These are phyloP conservation scores for Aspergillus terreus DNA, from an alignment of 2,329 filamentous ascomycete species.

Conservation along the genomic window DNA sequence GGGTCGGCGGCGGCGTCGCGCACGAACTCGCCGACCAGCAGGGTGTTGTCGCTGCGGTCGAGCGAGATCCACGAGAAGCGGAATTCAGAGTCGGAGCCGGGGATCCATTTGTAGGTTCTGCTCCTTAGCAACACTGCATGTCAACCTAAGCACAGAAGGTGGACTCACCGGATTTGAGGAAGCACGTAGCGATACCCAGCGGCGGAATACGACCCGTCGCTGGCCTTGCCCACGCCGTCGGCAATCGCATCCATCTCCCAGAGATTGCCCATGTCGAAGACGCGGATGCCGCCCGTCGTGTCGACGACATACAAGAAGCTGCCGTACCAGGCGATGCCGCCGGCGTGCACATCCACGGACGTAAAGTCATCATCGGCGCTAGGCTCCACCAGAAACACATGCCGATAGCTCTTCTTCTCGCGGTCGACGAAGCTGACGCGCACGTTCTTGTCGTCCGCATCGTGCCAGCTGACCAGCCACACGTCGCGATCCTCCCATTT, in stretches of 20 bases:
- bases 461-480: conserved; percentile 36
- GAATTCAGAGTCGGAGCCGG: conserved; percentile 21
- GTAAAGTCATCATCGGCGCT: conserved; percentile 30
- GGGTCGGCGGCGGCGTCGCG: conserved; percentile 16
- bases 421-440: conserved; percentile 33
- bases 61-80: conserved; percentile 34
- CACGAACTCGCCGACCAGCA: conserved; percentile 35
- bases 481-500: conserved; percentile 31
- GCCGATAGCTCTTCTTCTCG: conserved; percentile 27
- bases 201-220: conserved; percentile 26
- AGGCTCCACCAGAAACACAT: conserved; percentile 35
- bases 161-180: conserved; percentile 13
- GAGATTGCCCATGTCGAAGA: conserved; percentile 37
- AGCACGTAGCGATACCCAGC: conserved; percentile 33
- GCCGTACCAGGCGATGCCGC: conserved; percentile 37
- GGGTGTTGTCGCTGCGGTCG: conserved; percentile 31
- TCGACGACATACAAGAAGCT: conserved; percentile 35
- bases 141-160: no score
- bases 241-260: conserved; percentile 29
- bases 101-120: neutral
- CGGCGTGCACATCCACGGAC: conserved; percentile 31
- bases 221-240: conserved; percentile 30
- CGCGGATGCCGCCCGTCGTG: conserved; percentile 31
- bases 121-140: neutral
- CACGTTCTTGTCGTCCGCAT: conserved; percentile 23